phyloP scores from a whole-genome alignment of 164 flowering plant genomes.

The Litsea cubeba region DNA sequence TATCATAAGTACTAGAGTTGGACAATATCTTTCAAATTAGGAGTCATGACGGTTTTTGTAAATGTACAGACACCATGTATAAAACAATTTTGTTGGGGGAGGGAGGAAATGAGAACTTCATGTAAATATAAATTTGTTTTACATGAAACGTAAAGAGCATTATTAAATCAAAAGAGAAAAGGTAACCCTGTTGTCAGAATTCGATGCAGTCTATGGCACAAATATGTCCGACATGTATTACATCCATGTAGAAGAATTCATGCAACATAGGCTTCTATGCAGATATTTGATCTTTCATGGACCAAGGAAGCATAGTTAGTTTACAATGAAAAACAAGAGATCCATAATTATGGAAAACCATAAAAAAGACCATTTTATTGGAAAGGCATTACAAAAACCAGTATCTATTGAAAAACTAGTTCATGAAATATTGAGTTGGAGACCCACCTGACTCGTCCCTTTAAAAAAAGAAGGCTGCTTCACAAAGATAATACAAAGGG shows the following conservation, averaged over 20 bases:
- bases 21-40: background rate
- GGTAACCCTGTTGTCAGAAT: background rate
- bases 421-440: background rate
- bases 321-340: too few species aligned
- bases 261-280: background rate
- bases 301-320: background rate
- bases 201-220: background rate
- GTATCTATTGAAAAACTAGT: background rate
- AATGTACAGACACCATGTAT: background rate
- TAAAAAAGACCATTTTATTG: background rate
- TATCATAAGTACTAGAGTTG: too few species aligned
- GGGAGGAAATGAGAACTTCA: background rate
- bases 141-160: background rate
- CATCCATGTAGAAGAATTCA: background rate
- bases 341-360: background rate
- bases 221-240: background rate
- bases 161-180: too few species aligned
- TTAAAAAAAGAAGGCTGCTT: conserved; percentile 60
- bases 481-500: conserved; percentile 64
- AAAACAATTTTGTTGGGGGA: background rate
- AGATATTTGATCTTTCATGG: background rate
- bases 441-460: conserved; percentile 53
- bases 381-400: background rate
- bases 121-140: too few species aligned
- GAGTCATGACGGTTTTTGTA: background rate